Conservation (phyloP, 352 stramenopile genomes). For the Pythium myriotylum region DNA sequence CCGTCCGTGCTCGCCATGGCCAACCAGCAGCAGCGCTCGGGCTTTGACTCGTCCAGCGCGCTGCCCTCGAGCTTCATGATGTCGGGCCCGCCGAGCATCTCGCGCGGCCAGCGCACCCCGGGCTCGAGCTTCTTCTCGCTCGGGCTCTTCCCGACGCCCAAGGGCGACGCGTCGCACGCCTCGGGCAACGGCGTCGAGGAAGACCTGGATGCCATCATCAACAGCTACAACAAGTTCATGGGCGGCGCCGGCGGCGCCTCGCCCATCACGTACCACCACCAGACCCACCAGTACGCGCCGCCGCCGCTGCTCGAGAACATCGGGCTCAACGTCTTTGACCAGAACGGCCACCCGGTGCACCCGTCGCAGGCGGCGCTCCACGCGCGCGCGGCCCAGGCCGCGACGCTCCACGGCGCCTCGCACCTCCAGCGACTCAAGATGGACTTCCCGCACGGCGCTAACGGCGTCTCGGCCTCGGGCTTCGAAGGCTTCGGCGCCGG, state of each 20-base stretch:
- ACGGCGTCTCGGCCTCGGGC: slow-evolving; percentile 16
- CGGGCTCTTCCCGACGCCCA: slow-evolving; percentile 55
- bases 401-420: slow-evolving; percentile 19
- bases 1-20: slow-evolving; percentile 71
- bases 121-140: slow-evolving; percentile 54
- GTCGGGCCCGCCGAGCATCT: slow-evolving; percentile 55
- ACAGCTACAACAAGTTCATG: slow-evolving; percentile 78
- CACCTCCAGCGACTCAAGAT: slow-evolving; percentile 60
- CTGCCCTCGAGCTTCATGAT: slow-evolving; percentile 43
- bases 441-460: slow-evolving; percentile 41
- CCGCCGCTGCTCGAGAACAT: slow-evolving; percentile 65
- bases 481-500: slow-evolving; percentile 45
- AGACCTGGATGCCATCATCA: slow-evolving; percentile 64
- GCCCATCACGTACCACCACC: slow-evolving; percentile 58
- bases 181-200: slow-evolving; percentile 38
- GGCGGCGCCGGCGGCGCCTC: slow-evolving; percentile 34
- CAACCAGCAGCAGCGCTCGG: slow-evolving; percentile 38
- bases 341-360: slow-evolving; percentile 43
- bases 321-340: slow-evolving; percentile 62
- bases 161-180: slow-evolving; percentile 33
- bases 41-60: slow-evolving; percentile 37
- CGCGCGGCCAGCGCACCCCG: slow-evolving; percentile 39
- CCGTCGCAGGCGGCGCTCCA: slow-evolving; percentile 20
- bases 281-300: slow-evolving; percentile 41
- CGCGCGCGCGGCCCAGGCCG: slow-evolving; percentile 17